Percentiles rank a stretch among this genome's conserved stretches.
phyloP scores from a whole-genome alignment of 495 filamentous ascomycete genomes.

The Copromyces sp. region DNA sequence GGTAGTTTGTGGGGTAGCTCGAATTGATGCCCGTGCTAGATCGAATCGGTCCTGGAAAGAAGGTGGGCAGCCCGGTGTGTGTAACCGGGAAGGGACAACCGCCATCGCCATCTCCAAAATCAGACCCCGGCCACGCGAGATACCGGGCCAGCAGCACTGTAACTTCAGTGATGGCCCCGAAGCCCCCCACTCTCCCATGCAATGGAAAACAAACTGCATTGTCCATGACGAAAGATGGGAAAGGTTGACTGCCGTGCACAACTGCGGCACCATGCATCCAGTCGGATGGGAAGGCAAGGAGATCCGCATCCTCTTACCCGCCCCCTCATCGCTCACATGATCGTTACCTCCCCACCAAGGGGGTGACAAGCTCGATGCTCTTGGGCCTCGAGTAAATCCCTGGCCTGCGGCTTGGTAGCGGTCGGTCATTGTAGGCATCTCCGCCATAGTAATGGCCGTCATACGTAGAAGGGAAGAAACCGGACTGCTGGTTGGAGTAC shows the following conservation, averaged over 20 bases:
- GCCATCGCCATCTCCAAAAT: background rate
- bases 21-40: background rate
- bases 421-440: constrained; percentile 31
- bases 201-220: background rate
- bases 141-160: background rate
- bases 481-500: constrained; percentile 28
- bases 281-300: background rate
- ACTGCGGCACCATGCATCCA: background rate
- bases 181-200: background rate
- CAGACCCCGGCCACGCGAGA: background rate
- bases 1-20: background rate
- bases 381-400: constrained; percentile 38
- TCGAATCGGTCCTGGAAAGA: background rate
- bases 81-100: background rate
- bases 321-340: background rate
- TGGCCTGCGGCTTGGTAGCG: constrained; percentile 33
- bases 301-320: background rate
- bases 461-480: constrained; percentile 36
- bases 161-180: background rate
- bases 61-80: background rate
- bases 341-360: constrained; percentile 35
- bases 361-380: constrained; percentile 42
- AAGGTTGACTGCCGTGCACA: background rate
- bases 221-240: background rate
- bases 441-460: constrained; percentile 29